phyloP scores from a whole-genome alignment of 2,329 filamentous ascomycete species.

The Coleophoma eucalyptorum region DNA sequence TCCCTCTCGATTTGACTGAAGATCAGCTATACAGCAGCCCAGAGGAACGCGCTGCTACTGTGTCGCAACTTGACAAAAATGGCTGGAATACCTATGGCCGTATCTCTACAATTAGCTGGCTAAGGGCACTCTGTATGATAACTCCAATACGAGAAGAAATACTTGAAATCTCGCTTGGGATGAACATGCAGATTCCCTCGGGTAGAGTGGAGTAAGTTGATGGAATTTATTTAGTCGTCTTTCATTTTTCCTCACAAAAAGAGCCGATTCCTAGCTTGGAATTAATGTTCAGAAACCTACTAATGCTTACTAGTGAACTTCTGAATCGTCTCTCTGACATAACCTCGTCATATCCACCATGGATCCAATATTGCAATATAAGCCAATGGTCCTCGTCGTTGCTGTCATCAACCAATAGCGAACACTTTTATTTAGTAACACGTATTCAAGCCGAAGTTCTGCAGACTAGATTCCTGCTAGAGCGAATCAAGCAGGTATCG shows the following conservation, averaged over 20 bases:
- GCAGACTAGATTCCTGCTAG: slow-evolving; percentile 1
- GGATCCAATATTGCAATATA: not conserved
- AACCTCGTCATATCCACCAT: not conserved
- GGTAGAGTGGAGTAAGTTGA: not conserved
- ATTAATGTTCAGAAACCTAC: not conserved
- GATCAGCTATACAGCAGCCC: not conserved
- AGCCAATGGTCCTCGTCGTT: not conserved
- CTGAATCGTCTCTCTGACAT: not conserved
- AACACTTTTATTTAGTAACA: not conserved
- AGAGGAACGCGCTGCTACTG: not conserved
- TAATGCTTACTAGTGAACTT: not conserved
- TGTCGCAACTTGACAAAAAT: slow-evolving; percentile 1
- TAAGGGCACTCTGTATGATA: not conserved
- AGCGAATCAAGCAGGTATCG: slow-evolving; percentile 1
- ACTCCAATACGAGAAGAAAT: slow-evolving; percentile 2
- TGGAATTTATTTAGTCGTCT: not conserved
- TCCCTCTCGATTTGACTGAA: slow-evolving; percentile 6
- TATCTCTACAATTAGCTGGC: not conserved
- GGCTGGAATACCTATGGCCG: slow-evolving; percentile 7
- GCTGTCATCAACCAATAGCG: not conserved
- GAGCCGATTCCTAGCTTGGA: no score
- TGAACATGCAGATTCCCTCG: not conserved
- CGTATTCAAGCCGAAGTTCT: slow-evolving; percentile 1
- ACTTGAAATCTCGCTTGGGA: slow-evolving; percentile 2
- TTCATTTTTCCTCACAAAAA: not conserved